Percentiles rank a stretch among this genome's conserved stretches.
These are phyloP conservation scores for Euclidium syriacum DNA, from an alignment of 345 rosid genomes.

Conservation along the genomic window DNA sequence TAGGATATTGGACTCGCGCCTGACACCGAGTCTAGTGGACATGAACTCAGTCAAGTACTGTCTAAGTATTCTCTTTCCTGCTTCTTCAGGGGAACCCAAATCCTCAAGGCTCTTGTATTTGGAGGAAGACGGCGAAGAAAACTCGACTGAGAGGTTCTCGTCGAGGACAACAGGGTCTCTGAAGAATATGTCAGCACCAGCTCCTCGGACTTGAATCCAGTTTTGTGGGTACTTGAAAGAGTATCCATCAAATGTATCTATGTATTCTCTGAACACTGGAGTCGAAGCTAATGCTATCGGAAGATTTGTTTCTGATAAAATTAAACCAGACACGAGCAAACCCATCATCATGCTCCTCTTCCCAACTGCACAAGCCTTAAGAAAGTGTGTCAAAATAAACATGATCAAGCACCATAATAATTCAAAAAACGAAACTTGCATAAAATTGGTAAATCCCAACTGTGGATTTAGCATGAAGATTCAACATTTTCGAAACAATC, in stretches of 20 bases:
- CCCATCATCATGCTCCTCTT: constrained; percentile 47
- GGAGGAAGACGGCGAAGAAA: constrained; percentile 95
- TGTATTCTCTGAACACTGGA: constrained; percentile 63
- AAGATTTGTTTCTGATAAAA: constrained; percentile 39
- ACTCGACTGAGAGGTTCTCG: constrained; percentile 79
- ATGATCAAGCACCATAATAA: neutral
- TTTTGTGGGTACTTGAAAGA: constrained; percentile 81
- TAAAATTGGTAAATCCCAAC: neutral
- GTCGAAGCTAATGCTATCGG: constrained; percentile 39
- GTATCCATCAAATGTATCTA: constrained; percentile 87
- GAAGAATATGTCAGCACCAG: constrained; percentile 94
- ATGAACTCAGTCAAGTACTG: constrained; percentile 94
- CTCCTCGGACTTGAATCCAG: constrained; percentile 89
- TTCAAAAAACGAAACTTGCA: neutral
- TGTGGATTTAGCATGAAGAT: neutral
- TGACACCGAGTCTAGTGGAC: constrained; percentile 92
- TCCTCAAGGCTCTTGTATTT: constrained; percentile 69
- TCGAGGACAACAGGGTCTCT: constrained; percentile 84
- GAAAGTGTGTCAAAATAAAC: constrained; percentile 25
- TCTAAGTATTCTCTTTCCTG: constrained; percentile 68
- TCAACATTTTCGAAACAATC: neutral
- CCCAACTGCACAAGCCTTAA: constrained; percentile 75
- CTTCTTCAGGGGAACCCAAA: constrained; percentile 80
- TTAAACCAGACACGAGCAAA: constrained; percentile 51
- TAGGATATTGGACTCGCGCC: constrained; percentile 60